Evolutionary conservation across 2,329 filamentous ascomycete genomes (phyloP).

Genomic region (Chaetomium sp.): DNA sequence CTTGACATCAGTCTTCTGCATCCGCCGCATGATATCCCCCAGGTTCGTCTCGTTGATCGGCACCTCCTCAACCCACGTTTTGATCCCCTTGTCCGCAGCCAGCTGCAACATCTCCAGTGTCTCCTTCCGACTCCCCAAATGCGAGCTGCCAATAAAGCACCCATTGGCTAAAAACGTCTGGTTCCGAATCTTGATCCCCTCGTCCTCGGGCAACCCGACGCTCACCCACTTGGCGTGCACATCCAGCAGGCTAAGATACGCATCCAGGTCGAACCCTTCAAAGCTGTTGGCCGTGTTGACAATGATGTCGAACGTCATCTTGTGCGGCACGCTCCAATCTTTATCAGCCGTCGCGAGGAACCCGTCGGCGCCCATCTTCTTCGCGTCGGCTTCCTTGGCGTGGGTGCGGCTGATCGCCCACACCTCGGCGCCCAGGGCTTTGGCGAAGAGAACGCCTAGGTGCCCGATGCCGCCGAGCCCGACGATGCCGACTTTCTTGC

Average conservation of each 20-base stretch:
- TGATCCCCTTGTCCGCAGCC: constrained; percentile 61
- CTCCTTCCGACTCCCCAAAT: constrained; percentile 64
- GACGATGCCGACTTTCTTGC: constrained; percentile 72
- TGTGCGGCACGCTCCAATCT: constrained; percentile 50
- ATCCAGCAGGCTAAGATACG: constrained; percentile 74
- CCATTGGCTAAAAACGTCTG: constrained; percentile 73
- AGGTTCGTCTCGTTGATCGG: constrained; percentile 67
- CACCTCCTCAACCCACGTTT: constrained; percentile 66
- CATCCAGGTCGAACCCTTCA: constrained; percentile 58
- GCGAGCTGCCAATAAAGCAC: constrained; percentile 62
- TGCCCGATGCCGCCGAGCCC: constrained; percentile 68
- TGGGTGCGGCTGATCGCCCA: constrained; percentile 57
- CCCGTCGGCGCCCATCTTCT: constrained; percentile 53
- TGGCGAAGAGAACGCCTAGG: constrained; percentile 63
- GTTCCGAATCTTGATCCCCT: constrained; percentile 62
- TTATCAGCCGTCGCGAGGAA: constrained; percentile 53
- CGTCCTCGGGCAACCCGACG: constrained; percentile 72
- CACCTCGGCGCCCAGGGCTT: constrained; percentile 57
- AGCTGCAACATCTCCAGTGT: constrained; percentile 66
- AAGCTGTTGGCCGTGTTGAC: constrained; percentile 67
- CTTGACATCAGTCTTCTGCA: constrained; percentile 63
- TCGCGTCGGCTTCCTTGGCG: constrained; percentile 53
- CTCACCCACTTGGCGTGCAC: constrained; percentile 75
- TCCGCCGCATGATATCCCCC: constrained; percentile 60
- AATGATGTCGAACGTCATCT: constrained; percentile 67